phyloP scores from a whole-genome alignment of 495 filamentous ascomycete species.

The Friedmanniomyces endolithicus region DNA sequence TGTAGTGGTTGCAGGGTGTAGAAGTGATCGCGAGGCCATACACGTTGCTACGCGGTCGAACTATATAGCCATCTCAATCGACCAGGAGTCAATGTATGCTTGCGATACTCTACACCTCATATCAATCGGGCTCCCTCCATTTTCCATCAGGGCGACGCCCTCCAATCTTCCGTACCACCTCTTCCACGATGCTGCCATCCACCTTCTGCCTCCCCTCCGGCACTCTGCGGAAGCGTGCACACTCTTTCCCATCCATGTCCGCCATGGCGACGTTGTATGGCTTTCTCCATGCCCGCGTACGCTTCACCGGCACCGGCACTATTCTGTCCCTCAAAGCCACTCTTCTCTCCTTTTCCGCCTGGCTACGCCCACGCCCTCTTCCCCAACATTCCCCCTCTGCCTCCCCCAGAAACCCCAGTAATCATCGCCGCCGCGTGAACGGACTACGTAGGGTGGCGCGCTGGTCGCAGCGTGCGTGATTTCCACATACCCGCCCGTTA shows the following conservation, averaged over 20 bases:
- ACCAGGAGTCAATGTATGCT: no score
- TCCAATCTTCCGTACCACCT: conserved; percentile 34
- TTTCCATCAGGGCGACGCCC: conserved; percentile 23
- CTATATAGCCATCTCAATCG: no score
- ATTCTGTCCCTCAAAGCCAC: conserved; percentile 39
- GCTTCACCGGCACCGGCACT: conserved; percentile 33
- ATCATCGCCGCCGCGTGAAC: conserved; percentile 19
- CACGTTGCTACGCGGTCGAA: no score
- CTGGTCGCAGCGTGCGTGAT: no score
- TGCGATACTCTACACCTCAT: no score
- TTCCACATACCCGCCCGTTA: no score
- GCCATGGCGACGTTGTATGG: conserved; percentile 33
- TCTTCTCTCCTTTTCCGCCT: conserved; percentile 40
- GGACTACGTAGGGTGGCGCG: no score
- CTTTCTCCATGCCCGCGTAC: conserved; percentile 27
- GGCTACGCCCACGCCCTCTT: conserved; percentile 30
- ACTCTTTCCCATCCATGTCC: conserved; percentile 30
- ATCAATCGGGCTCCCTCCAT: conserved; percentile 22
- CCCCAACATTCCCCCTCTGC: conserved; percentile 34
- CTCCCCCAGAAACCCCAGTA: conserved; percentile 40
- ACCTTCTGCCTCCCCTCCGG: conserved; percentile 34
- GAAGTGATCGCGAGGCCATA: no score
- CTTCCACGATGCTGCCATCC: conserved; percentile 28
- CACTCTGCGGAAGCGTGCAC: conserved; percentile 14
- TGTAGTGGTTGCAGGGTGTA: no score